phyloP scores from a whole-genome alignment of 139 green algal species.

The Chlorella sp. region DNA sequence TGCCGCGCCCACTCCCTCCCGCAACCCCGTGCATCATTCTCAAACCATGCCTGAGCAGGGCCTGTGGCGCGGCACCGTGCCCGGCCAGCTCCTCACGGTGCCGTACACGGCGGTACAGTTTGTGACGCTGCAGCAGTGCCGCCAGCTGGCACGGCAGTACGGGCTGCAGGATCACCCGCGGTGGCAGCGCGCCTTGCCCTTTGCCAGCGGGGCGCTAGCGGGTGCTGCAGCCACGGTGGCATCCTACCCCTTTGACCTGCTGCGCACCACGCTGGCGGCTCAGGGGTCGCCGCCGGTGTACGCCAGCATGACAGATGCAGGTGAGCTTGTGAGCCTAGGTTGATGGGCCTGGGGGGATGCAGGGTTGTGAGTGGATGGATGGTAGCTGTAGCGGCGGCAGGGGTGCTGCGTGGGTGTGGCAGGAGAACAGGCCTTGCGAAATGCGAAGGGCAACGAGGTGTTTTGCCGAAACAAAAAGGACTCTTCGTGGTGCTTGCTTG shows the following conservation, averaged over 20 bases:
- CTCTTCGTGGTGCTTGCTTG: too few species aligned
- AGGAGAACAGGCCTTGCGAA: slow-evolving; percentile 12
- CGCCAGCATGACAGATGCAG: slow-evolving; percentile 73
- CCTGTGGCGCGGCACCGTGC: slow-evolving; percentile 94
- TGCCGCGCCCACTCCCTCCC: not conserved
- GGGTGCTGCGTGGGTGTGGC: slow-evolving; percentile 37
- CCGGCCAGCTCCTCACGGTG: slow-evolving; percentile 91
- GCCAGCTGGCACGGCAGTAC: slow-evolving; percentile 28
- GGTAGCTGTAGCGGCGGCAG: not conserved
- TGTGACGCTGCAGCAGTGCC: slow-evolving; percentile 84
- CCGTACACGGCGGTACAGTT: slow-evolving; percentile 99
- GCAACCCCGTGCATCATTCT: too few species aligned
- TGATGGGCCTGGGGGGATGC: too few species aligned
- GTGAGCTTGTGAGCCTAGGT: not conserved
- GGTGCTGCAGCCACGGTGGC: slow-evolving; percentile 90
- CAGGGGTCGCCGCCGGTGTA: slow-evolving; percentile 96
- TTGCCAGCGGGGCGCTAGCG: slow-evolving; percentile 85
- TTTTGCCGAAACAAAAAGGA: too few species aligned
- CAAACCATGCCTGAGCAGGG: slow-evolving; percentile 70
- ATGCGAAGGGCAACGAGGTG: too few species aligned
- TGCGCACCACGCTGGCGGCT: slow-evolving; percentile 94
- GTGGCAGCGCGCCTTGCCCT: slow-evolving; percentile 70
- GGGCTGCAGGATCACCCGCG: slow-evolving; percentile 19
- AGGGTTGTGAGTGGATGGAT: too few species aligned
- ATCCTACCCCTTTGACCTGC: slow-evolving; percentile 99